A percentile compares a stretch with the other conserved stretches of the same genome.
phyloP scores from a whole-genome alignment of 225 moss, liverwort and hornwort species.

The Takakia lepidozioides region DNA sequence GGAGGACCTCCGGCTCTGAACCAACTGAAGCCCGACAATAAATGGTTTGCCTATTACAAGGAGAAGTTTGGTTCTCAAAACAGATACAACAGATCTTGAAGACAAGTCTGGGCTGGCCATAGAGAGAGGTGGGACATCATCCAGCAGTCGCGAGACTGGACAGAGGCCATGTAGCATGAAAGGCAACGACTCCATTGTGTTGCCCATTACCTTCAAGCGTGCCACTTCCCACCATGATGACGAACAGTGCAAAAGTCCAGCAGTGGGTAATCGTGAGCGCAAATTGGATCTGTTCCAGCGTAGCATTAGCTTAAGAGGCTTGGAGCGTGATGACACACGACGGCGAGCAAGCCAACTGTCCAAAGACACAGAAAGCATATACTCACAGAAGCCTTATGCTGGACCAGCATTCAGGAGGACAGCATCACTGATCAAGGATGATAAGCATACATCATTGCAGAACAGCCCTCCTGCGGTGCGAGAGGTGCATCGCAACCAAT shows the following conservation, averaged over 20 bases:
- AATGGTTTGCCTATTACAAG: conserved; percentile 30
- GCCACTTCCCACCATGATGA: conserved; percentile 13
- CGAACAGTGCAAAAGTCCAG: conserved; percentile 18
- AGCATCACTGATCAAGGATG: conserved; percentile 5
- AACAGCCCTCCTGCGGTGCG: conserved; percentile 11
- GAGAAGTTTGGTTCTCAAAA: conserved; percentile 16
- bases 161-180: conserved; percentile 36
- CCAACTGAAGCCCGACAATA: conserved; percentile 21
- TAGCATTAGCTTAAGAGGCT: conserved; percentile 15
- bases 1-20: conserved; percentile 17
- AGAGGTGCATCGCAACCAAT: conserved; percentile 5
- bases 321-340: conserved; percentile 3
- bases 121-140: conserved; percentile 1
- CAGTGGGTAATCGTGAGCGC: conserved; percentile 13
- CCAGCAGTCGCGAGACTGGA: conserved; percentile 11
- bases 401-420: conserved; percentile 3
- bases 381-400: no score
- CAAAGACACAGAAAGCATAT: no score
- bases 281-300: conserved; percentile 13
- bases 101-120: no score
- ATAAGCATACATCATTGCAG: background rate
- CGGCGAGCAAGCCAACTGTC: no score
- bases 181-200: conserved; percentile 42
- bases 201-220: conserved; percentile 27
- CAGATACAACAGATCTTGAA: background rate